Percentiles rank a stretch among this genome's conserved stretches.
These are phyloP conservation scores for Endotrypanum monterogeii DNA, from an alignment of 208 protist genomes.

Conservation along the genomic window DNA sequence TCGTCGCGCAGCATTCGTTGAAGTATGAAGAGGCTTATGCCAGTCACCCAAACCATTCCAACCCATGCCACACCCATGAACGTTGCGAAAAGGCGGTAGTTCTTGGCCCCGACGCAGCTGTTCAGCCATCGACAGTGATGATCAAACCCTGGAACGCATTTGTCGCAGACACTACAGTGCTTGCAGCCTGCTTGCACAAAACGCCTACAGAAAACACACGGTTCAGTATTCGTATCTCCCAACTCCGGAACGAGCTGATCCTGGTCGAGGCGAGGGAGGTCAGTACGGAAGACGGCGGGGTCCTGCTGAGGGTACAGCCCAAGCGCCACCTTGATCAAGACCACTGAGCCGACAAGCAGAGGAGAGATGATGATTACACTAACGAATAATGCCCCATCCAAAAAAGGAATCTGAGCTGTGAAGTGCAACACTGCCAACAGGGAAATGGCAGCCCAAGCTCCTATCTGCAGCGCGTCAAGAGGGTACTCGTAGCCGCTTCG, in stretches of 20 bases:
- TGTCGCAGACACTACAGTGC: slow-evolving; percentile 91
- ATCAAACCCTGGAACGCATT: slow-evolving; percentile 91
- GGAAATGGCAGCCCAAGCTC: slow-evolving; percentile 65
- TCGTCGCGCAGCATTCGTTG: slow-evolving; percentile 43
- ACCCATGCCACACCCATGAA: slow-evolving; percentile 76
- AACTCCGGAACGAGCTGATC: slow-evolving; percentile 53
- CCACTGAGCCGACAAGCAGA: slow-evolving; percentile 34
- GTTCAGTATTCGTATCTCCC: slow-evolving; percentile 40
- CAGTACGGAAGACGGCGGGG: slow-evolving; percentile 58
- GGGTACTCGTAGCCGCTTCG: slow-evolving; percentile 78
- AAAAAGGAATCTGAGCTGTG: slow-evolving; percentile 67
- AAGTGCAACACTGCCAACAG: slow-evolving; percentile 55
- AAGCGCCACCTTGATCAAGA: slow-evolving; percentile 62
- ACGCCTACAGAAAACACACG: slow-evolving; percentile 83
- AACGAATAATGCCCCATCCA: slow-evolving; percentile 45
- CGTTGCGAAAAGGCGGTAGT: slow-evolving; percentile 76
- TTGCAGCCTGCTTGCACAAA: slow-evolving; percentile 76
- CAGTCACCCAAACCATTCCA: slow-evolving; percentile 61
- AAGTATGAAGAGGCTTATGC: slow-evolving; percentile 68
- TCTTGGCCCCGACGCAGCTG: slow-evolving; percentile 79
- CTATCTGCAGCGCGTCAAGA: slow-evolving; percentile 69
- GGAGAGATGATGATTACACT: slow-evolving; percentile 51
- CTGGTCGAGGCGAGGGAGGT: slow-evolving; percentile 54
- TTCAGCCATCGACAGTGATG: slow-evolving; percentile 94
- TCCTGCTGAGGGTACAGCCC: slow-evolving; percentile 77